Percentiles rank a stretch among this genome's conserved stretches.
Evolutionary conservation across 1,284 basidiomycete genomes (phyloP).

Genomic region (Melanopsichium pennsylvanicum): DNA sequence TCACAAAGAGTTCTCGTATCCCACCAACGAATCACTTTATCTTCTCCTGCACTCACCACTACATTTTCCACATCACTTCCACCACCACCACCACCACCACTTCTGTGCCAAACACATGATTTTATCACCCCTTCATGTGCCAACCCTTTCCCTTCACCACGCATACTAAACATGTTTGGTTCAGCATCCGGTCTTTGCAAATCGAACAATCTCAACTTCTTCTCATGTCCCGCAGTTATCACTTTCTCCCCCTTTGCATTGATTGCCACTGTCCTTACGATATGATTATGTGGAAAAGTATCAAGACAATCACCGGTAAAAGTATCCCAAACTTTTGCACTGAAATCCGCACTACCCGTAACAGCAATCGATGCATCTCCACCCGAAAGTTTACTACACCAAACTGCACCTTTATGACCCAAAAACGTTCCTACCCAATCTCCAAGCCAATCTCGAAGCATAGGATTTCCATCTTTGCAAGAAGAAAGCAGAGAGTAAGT

Average conservation of each 20-base stretch:
- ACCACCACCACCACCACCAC: conserved; percentile 68
- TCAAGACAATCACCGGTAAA: conserved; percentile 84
- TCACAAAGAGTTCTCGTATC: conserved; percentile 81
- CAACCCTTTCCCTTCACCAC: conserved; percentile 47
- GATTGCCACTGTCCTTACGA: conserved; percentile 92
- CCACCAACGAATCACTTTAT: conserved; percentile 93
- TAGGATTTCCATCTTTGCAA: conserved; percentile 65
- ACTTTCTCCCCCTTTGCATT: conserved; percentile 75
- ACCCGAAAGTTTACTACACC: conserved; percentile 92
- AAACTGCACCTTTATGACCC: conserved; percentile 97
- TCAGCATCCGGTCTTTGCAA: conserved; percentile 76
- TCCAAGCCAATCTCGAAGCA: conserved; percentile 71
- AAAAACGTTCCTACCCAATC: conserved; percentile 99
- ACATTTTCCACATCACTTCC: conserved; percentile 71
- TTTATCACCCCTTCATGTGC: conserved; percentile 87
- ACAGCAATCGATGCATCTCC: conserved; percentile 75
- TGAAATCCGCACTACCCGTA: conserved; percentile 95
- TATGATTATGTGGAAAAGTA: conserved; percentile 96
- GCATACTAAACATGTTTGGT: conserved; percentile 78
- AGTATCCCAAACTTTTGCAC: conserved; percentile 98
- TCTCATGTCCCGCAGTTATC: conserved; percentile 94
- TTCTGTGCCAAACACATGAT: conserved; percentile 84
- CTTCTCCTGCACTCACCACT: conserved; percentile 88
- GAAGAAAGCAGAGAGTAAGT: conserved; percentile 62
- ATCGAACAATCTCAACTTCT: conserved; percentile 95